Evolutionary conservation across 2,329 filamentous ascomycete genomes (phyloP).

Genomic region (Thelonectria blattea): DNA sequence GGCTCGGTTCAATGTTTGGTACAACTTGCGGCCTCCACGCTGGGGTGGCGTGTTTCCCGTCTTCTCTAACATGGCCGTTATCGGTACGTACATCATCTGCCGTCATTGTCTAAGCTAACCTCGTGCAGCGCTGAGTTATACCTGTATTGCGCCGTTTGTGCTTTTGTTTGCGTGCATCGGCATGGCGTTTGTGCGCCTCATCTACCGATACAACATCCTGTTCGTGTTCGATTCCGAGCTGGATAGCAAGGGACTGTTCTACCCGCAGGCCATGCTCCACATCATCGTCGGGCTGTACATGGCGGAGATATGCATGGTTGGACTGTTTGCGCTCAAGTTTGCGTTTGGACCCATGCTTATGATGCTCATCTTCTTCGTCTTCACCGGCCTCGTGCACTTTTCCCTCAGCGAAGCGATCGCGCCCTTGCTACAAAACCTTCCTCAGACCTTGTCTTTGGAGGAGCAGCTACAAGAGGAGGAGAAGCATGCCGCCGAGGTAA

Average conservation of each 20-base stretch:
- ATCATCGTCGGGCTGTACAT: constrained; percentile 85
- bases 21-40: constrained; percentile 71
- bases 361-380: constrained; percentile 77
- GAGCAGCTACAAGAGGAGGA: constrained; percentile 53
- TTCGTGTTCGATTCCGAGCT: constrained; percentile 83
- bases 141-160: constrained; percentile 84
- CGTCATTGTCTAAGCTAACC: constrained; percentile 4
- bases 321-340: constrained; percentile 75
- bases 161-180: constrained; percentile 82
- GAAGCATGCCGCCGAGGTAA: constrained; percentile 54
- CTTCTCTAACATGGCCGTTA: constrained; percentile 81
- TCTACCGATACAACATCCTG: constrained; percentile 89
- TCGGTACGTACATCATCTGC: constrained; percentile 60
- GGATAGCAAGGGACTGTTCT: constrained; percentile 87
- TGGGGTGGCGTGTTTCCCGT: constrained; percentile 86
- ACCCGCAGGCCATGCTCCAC: constrained; percentile 86
- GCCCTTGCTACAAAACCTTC: constrained; percentile 79
- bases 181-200: constrained; percentile 81
- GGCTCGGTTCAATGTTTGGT: constrained; percentile 80
- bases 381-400: constrained; percentile 78
- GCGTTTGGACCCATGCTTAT: constrained; percentile 73
- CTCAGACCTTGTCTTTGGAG: constrained; percentile 69
- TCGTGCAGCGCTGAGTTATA: constrained; percentile 75
- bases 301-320: constrained; percentile 81
- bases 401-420: constrained; percentile 74